phyloP scores from a whole-genome alignment of 83 land plant species.

The Isoetes engelmannii region DNA sequence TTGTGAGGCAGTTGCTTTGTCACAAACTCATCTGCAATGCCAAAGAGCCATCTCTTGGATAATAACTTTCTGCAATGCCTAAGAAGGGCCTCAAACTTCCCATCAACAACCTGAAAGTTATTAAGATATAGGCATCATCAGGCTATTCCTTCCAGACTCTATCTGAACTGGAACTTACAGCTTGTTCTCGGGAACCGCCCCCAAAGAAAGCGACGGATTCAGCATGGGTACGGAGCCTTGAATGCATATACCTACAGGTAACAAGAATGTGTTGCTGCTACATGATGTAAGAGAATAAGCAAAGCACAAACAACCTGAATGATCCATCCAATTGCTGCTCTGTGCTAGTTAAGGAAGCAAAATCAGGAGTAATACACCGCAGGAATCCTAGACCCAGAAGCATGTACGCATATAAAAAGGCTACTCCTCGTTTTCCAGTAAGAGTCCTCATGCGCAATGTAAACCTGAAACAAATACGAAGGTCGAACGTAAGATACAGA shows the following conservation, averaged over 20 bases:
- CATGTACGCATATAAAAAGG: constrained; percentile 89
- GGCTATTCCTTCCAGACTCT: not conserved
- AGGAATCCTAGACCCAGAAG: constrained; percentile 88
- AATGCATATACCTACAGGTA: constrained; percentile 71
- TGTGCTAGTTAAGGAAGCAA: constrained; percentile 75
- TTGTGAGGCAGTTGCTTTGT: constrained; percentile 97
- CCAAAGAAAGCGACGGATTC: constrained; percentile 99
- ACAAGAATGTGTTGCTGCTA: not conserved
- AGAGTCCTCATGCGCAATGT: constrained; percentile 91
- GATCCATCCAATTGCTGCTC: constrained; percentile 94
- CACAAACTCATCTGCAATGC: constrained; percentile 84
- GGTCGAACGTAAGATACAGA: too few relatives aligned
- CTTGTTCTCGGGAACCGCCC: constrained; percentile 89
- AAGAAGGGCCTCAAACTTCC: constrained; percentile 62
- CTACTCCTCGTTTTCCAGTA: constrained; percentile 85
- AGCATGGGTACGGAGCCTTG: constrained; percentile 87
- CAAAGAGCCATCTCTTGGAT: constrained; percentile 79
- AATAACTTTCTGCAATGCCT: constrained; percentile 56
- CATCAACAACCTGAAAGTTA: constrained; percentile 66
- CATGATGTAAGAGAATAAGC: too few relatives aligned
- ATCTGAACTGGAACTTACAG: constrained; percentile 39
- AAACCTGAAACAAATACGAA: constrained; percentile 50
- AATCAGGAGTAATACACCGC: constrained; percentile 76
- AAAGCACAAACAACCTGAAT: constrained; percentile 55
- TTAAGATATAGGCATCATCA: not conserved